Percentiles rank a stretch among this genome's conserved stretches.
phyloP scores from a whole-genome alignment of 768 basidiomycete species.

The Ramaria rubella region DNA sequence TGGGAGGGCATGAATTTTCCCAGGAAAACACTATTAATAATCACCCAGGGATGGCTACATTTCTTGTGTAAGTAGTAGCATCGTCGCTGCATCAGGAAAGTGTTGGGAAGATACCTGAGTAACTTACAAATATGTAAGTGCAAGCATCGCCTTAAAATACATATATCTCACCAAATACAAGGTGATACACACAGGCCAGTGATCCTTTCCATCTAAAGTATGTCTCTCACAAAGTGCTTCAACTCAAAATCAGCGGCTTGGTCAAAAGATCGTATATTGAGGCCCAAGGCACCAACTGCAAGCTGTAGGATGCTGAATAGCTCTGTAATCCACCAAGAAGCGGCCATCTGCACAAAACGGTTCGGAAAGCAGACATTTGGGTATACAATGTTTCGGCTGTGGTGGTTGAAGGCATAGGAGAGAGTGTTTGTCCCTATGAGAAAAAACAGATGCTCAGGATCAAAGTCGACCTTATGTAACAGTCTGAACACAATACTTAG shows the following conservation, averaged over 20 bases:
- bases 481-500: no score
- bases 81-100: slow-evolving; percentile 77
- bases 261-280: slow-evolving; percentile 43
- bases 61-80: slow-evolving; percentile 55
- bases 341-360: slow-evolving; percentile 78
- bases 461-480: no score
- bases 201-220: slow-evolving; percentile 49
- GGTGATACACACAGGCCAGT: slow-evolving; percentile 73
- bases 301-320: slow-evolving; percentile 60
- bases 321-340: slow-evolving; percentile 54
- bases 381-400: slow-evolving; percentile 80
- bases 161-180: slow-evolving; percentile 60
- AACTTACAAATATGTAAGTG: background rate
- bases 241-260: slow-evolving; percentile 78
- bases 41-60: slow-evolving; percentile 54
- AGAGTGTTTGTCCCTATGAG: no score
- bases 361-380: slow-evolving; percentile 49
- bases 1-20: slow-evolving; percentile 26
- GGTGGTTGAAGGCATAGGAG: no score
- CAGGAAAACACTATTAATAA: slow-evolving; percentile 65
- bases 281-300: slow-evolving; percentile 43
- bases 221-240: slow-evolving; percentile 77
- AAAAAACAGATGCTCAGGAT: no score
- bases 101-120: slow-evolving; percentile 51
- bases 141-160: background rate